Conservation (phyloP, 768 basidiomycete species). For the Hebeloma cylindrosporum region DNA sequence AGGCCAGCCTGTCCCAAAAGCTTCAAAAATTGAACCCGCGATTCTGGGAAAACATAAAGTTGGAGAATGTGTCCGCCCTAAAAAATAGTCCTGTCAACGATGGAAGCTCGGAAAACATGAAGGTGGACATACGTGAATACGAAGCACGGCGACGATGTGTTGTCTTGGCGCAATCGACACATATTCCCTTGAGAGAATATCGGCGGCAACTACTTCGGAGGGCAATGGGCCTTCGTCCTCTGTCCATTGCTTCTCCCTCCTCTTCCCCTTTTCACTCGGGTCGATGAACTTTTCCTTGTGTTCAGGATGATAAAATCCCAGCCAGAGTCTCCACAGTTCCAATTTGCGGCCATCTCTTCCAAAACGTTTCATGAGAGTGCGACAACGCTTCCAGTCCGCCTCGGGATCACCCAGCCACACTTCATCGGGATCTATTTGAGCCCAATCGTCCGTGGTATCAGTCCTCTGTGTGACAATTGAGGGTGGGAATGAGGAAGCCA, state of each 20-base stretch:
- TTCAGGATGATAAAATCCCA: slow-evolving; percentile 41
- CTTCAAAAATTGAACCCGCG: slow-evolving; percentile 64
- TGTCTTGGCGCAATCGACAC: slow-evolving; percentile 35
- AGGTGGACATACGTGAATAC: slow-evolving; percentile 55
- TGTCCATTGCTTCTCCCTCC: slow-evolving; percentile 43
- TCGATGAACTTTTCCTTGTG: slow-evolving; percentile 21
- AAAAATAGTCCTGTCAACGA: slow-evolving; percentile 12
- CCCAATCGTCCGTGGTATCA: slow-evolving; percentile 22
- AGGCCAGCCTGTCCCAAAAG: slow-evolving; percentile 51
- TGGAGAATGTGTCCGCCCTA: slow-evolving; percentile 59
- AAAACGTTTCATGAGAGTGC: slow-evolving; percentile 47
- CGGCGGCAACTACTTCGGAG: slow-evolving; percentile 27
- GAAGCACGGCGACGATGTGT: slow-evolving; percentile 52
- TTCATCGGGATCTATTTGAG: slow-evolving; percentile 32
- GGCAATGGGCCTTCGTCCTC: slow-evolving; percentile 41
- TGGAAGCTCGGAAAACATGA: not conserved
- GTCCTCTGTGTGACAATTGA: slow-evolving; percentile 26
- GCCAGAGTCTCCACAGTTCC: slow-evolving; percentile 76
- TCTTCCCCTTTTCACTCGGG: slow-evolving; percentile 33
- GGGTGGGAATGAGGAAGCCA: slow-evolving; percentile 30
- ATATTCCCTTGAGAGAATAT: slow-evolving; percentile 22
- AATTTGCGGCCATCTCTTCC: slow-evolving; percentile 71
- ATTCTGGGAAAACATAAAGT: slow-evolving; percentile 73
- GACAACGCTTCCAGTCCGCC: slow-evolving; percentile 63
- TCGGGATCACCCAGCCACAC: slow-evolving; percentile 55